These are phyloP conservation scores for Lachnellula hyalina DNA, from an alignment of 2,329 filamentous ascomycete genomes.

Conservation along the genomic window DNA sequence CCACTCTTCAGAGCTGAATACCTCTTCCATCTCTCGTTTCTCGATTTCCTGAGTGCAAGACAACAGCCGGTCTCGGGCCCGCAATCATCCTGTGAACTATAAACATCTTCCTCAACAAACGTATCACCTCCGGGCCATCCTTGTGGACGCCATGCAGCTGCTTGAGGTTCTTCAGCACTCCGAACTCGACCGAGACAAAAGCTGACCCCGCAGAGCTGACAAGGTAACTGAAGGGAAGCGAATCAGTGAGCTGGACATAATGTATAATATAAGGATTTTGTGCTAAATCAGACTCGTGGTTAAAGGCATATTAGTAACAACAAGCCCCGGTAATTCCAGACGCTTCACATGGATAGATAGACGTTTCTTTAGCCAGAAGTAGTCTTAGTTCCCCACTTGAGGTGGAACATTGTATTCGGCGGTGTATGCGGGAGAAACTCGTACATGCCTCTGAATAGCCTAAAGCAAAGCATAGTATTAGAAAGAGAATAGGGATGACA, in stretches of 20 bases:
- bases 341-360: no score
- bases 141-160: not conserved
- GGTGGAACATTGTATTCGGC: no score
- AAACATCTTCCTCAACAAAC: not conserved
- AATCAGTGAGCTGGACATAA: not conserved
- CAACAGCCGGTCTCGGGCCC: not conserved
- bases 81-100: not conserved
- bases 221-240: not conserved
- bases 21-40: not conserved
- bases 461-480: not conserved
- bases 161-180: not conserved
- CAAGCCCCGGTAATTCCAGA: no score
- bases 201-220: not conserved
- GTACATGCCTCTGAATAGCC: not conserved
- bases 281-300: no score
- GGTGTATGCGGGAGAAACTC: not conserved
- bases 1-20: not conserved
- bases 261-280: no score
- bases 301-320: no score
- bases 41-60: not conserved
- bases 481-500: not conserved
- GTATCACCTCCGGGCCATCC: not conserved
- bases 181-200: not conserved
- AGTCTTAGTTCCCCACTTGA: no score
- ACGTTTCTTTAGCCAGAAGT: no score